Conservation (phyloP, 257 asterid genomes). For the Nicotiana knightiana region DNA sequence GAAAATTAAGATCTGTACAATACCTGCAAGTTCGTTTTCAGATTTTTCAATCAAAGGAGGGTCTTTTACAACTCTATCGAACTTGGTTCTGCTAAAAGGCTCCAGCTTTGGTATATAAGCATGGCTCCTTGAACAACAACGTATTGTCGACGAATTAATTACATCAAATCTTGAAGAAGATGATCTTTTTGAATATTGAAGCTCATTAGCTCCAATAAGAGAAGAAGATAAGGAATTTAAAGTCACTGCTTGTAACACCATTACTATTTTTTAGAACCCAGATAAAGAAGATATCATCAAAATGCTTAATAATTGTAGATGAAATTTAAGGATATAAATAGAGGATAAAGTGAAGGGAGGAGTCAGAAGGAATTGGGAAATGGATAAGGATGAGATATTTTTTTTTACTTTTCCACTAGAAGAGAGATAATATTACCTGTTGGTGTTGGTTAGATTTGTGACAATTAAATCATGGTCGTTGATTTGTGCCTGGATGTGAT, state of each 20-base stretch:
- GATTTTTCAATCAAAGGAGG: conserved; percentile 87
- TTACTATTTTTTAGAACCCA: background rate
- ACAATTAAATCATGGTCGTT: conserved; percentile 23
- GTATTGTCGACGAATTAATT: conserved; percentile 20
- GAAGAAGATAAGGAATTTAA: conserved; percentile 28
- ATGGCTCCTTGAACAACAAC: conserved; percentile 50
- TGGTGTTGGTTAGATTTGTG: background rate
- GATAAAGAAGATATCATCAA: background rate
- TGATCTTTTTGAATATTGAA: conserved; percentile 17
- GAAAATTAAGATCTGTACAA: background rate
- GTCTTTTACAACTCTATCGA: conserved; percentile 58
- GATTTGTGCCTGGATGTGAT: conserved; percentile 12
- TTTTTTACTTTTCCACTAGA: background rate
- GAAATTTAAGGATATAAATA: background rate
- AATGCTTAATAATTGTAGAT: background rate
- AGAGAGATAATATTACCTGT: background rate
- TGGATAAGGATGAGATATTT: conserved; percentile 65
- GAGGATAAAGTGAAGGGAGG: background rate
- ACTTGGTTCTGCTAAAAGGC: conserved; percentile 80
- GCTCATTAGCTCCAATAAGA: conserved; percentile 25
- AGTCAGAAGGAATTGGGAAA: background rate
- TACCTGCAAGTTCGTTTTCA: conserved; percentile 71
- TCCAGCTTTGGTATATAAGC: conserved; percentile 67
- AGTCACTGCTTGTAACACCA: conserved; percentile 41
- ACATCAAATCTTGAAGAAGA: conserved; percentile 11